These are phyloP conservation scores for Paraurostyla sp. DNA, from an alignment of 73 alveolate genomes.

Conservation along the genomic window DNA sequence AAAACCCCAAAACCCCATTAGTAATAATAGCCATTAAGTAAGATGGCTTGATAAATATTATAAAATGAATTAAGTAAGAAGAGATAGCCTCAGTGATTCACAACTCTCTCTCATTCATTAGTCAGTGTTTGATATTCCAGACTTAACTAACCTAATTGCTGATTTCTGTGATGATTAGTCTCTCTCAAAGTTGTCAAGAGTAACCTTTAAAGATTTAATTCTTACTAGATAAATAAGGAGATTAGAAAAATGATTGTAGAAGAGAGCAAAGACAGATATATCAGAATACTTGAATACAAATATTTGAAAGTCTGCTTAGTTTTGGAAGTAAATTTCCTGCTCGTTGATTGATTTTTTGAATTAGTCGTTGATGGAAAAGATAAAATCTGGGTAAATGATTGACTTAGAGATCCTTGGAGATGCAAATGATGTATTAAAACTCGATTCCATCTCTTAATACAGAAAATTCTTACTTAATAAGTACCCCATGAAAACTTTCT, in stretches of 20 bases:
- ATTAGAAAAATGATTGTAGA: slow-evolving; percentile 29
- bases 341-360: neutral
- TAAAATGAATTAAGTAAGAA: no score
- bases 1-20: no score
- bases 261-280: slow-evolving; percentile 41
- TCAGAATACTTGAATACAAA: slow-evolving; percentile 23
- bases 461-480: slow-evolving; percentile 20
- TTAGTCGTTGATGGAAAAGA: neutral
- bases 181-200: slow-evolving; percentile 41
- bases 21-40: no score
- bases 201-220: neutral
- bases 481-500: neutral
- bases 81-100: no score
- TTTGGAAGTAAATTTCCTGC: neutral
- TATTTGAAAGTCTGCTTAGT: slow-evolving; percentile 2
- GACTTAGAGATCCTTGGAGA: slow-evolving; percentile 1
- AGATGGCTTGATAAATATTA: no score
- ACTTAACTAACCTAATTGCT: slow-evolving; percentile 9
- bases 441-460: slow-evolving; percentile 3
- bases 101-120: no score
- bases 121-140: slow-evolving; percentile 28
- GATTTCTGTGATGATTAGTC: slow-evolving; percentile 43
- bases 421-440: neutral
- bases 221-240: neutral
- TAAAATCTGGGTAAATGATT: neutral